Base-by-base conservation (phyloP, 495 filamentous ascomycete genomes). In the Neurospora pannonica region DNA sequence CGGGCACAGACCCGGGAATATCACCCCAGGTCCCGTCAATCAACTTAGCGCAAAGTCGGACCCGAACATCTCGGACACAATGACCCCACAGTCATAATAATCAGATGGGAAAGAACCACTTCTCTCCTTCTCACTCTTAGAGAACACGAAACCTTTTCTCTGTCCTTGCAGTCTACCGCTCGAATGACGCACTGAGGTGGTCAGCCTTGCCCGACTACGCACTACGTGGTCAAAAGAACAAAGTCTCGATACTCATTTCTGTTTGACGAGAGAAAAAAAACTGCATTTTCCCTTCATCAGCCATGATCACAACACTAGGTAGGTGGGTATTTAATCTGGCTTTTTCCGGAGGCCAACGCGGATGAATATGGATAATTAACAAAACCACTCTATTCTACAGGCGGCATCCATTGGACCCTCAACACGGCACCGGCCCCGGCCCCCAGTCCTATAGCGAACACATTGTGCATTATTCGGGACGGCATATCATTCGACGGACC, bases 311-410 rank as follows among this genome's bases (percentile, higher is more conserved):
- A 37, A 24, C 37, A 38, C 17, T 11, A 21, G 43, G 37, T 54
- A 40, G 72, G 72, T 70, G 74, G 69, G 31, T 67, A 75, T 70
- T 43, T 71, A 75, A 75, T 74, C 54, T 74, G 37, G 28, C 39
- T 38, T 36, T 28, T 39, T 46, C 38, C 17, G 38, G 39, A 46
- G 40, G 74, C 62, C 34, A 74, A 70, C 46, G 21, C 75, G 73
- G 75, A 39, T 76, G 70, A 74, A 76, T 75, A 70, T 70, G 73
- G 75, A 46, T 76, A 76, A 76, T 71, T 71, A 72, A 74, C 73
- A 70, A 70, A 38, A 74, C 28, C 75, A 76, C 70, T 72, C 5
- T 76, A 70, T 19, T 36, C 24, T 34, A 67, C 28, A 19, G 54
- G 54, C 6, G 28, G 54, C 54, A 34, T 36, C 54, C 28, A 19